These are phyloP conservation scores for Kwoniella dejecticola DNA, from an alignment of 768 basidiomycete species.

Conservation along the genomic window DNA sequence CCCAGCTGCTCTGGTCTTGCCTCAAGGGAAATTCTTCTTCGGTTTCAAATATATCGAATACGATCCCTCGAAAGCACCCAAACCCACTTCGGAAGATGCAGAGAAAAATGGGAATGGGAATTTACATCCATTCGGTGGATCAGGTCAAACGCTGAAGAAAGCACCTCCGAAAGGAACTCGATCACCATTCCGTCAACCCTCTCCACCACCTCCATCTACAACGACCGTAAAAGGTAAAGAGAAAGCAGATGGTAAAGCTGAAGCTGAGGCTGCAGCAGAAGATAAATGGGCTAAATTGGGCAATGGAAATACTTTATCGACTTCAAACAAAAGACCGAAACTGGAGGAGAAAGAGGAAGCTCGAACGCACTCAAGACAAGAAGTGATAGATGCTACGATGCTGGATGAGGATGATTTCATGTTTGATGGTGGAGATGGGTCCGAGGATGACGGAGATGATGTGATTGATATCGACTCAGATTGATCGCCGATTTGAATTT, in stretches of 20 bases:
- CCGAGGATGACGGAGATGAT: constrained; percentile 75
- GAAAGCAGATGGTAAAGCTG: constrained; percentile 60
- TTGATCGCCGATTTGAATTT: constrained; percentile 22
- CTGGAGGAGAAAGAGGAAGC: constrained; percentile 56
- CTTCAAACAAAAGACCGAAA: neutral
- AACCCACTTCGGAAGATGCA: constrained; percentile 33
- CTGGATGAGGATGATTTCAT: constrained; percentile 54
- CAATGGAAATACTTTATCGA: constrained; percentile 43
- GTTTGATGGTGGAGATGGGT: constrained; percentile 65
- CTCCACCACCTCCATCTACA: constrained; percentile 42
- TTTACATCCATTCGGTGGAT: constrained; percentile 22
- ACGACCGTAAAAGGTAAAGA: neutral
- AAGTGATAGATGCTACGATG: constrained; percentile 46
- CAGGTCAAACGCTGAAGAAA: constrained; percentile 16
- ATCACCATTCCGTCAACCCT: constrained; percentile 19
- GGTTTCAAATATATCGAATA: constrained; percentile 77
- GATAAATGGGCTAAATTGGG: constrained; percentile 58
- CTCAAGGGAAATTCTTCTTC: constrained; percentile 94
- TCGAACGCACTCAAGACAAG: constrained; percentile 56
- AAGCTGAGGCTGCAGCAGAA: constrained; percentile 58
- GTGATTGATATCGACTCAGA: constrained; percentile 85
- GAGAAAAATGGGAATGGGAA: constrained; percentile 2
- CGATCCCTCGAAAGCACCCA: constrained; percentile 51
- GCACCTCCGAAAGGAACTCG: neutral
- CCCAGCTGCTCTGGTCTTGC: constrained; percentile 85